These are phyloP conservation scores for Candida maesae DNA, from an alignment of 805 yeast genomes.

Conservation along the genomic window DNA sequence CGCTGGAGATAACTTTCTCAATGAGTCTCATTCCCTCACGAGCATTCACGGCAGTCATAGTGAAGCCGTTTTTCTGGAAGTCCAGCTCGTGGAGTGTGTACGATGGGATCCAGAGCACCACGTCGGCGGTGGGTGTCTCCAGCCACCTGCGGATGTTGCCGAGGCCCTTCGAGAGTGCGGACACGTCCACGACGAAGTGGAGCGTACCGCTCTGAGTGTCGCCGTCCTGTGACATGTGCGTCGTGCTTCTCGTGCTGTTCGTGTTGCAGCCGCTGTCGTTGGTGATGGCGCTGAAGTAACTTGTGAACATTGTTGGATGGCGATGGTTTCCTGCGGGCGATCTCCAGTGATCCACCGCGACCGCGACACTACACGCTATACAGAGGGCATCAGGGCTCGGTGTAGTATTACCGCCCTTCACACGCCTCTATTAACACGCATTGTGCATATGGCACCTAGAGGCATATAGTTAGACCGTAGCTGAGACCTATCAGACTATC, in stretches of 20 bases:
- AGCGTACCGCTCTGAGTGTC: background rate
- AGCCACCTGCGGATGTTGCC: constrained; percentile 67
- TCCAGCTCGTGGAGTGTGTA: constrained; percentile 59
- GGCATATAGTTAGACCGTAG: no score
- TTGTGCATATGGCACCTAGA: no score
- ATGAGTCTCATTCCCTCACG: constrained; percentile 61
- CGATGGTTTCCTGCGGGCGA: no score
- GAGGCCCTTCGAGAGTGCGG: constrained; percentile 64
- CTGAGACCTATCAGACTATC: no score
- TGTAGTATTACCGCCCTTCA: no score
- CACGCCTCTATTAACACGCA: no score
- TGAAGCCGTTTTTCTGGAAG: constrained; percentile 48
- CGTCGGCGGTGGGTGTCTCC: constrained; percentile 30
- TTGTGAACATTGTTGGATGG: no score
- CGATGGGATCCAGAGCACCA: constrained; percentile 48
- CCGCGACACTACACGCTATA: no score
- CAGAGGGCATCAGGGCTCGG: no score
- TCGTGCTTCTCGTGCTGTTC: background rate
- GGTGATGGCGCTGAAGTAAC: no score
- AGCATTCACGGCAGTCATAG: constrained; percentile 59
- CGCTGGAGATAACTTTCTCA: constrained; percentile 35
- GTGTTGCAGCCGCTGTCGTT: no score
- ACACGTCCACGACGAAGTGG: constrained; percentile 58
- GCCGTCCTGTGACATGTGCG: constrained; percentile 1
- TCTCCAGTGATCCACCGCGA: no score